Base-by-base conservation (phyloP, 495 filamentous ascomycete species). In the Talaromyces liani region DNA sequence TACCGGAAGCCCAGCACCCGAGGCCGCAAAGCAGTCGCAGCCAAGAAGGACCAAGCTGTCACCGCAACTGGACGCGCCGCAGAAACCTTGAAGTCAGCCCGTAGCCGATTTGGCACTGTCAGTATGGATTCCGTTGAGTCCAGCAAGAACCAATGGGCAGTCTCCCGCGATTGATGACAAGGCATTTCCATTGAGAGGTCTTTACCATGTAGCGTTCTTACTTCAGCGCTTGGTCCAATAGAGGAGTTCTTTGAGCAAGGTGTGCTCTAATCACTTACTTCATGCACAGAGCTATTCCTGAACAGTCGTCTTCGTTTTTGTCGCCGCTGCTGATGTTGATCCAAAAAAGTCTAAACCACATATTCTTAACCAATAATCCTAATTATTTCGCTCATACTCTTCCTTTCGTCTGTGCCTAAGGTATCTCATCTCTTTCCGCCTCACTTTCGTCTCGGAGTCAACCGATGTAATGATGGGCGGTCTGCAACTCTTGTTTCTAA, bases 1-100 rank as follows among this genome's bases (percentile, higher is more conserved):
- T 98, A 98, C 81, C 91, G 89, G 77, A 96, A 95, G 84, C 63
- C 64, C 24, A 65, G 64, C 33, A 55, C n/a, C n/a, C 65, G 63
- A 8, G 49, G 57, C 22, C 62, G 62, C 51, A 63, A 63, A 49
- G 29, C 51, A 31, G 4, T 39, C 2, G 12, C 22, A n/a, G 8
- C 9, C 10, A 62, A 62, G 29, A 34, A 29, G 10, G 60, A 62
- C 20, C 60, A 54, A 27, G 60, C 29, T 24, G 29, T 62, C 16
- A 53, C 60, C 29, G 60, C 60, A 8, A 53, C 60, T 54, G 60
- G 60, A 18, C 41, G 60, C 9, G 60, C 60, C 9, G 60, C 60
- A n/a, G 60, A 62, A 62, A 62, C 60, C 1, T 27, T 62, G 27
- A 62, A 62, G 47, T 62, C 60, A 33, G 60, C 60, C 18, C 60